Conservation (phyloP, 352 stramenopile genomes). For the Phytophthora sansomeana region DNA sequence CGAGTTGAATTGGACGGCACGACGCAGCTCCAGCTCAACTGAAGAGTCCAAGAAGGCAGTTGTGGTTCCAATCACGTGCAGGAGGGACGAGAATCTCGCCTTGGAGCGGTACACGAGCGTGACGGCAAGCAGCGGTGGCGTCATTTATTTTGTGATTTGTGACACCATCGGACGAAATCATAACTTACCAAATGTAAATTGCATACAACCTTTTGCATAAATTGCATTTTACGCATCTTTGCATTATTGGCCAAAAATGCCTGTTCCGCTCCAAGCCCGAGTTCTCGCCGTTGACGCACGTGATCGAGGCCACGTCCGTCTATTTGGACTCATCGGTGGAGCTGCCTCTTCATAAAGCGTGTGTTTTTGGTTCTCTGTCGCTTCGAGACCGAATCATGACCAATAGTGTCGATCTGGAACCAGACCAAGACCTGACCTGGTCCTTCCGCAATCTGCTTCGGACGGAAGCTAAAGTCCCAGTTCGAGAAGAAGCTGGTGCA, state of each 20-base stretch:
- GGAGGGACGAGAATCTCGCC: background rate
- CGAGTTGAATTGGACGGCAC: background rate
- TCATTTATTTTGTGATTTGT: background rate
- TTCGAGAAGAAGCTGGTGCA: background rate
- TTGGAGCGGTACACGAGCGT: conserved; percentile 2
- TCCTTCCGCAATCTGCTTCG: background rate
- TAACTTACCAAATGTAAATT: background rate
- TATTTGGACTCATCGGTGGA: too few species aligned
- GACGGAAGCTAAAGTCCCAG: too few species aligned
- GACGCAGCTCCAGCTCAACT: background rate
- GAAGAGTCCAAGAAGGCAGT: conserved; percentile 3
- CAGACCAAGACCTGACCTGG: too few species aligned
- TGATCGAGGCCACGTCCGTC: background rate
- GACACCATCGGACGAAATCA: too few species aligned
- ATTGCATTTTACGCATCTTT: background rate
- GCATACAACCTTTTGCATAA: background rate
- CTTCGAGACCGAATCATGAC: background rate
- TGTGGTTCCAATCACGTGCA: background rate
- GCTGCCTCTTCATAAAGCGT: background rate
- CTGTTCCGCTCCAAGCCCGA: background rate
- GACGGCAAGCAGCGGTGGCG: background rate
- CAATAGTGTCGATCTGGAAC: background rate
- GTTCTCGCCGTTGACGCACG: background rate
- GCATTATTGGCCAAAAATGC: background rate
- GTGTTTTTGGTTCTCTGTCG: background rate